Percentiles rank a stretch among this genome's conserved stretches.
Evolutionary conservation across 2,329 filamentous ascomycete species (phyloP).

Genomic region (Calonectria leucothoes): DNA sequence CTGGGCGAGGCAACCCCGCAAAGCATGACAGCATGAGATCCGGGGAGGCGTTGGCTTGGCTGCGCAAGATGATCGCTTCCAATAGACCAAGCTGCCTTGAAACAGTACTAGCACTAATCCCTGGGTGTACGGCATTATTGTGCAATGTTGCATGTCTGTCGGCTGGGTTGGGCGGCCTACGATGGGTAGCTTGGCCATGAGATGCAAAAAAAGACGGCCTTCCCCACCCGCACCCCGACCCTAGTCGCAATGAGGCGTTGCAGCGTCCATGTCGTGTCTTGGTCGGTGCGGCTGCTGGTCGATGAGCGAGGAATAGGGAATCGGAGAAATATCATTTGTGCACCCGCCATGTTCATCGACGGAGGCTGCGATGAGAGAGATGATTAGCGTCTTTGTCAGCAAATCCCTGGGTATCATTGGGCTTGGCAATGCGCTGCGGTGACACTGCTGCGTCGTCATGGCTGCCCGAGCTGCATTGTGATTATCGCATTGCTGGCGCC

Average conservation of each 20-base stretch:
- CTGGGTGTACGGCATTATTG: conserved; percentile 13
- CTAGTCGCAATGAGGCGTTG: conserved; percentile 15
- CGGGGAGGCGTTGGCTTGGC: conserved; percentile 15
- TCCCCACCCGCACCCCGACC: conserved; percentile 9
- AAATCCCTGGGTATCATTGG: conserved; percentile 6
- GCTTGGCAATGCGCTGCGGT: conserved; percentile 1
- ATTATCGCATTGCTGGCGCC: not conserved
- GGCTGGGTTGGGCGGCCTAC: not conserved
- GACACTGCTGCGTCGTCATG: not conserved
- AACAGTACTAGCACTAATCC: conserved; percentile 6
- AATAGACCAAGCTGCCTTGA: conserved; percentile 6
- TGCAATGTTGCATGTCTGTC: conserved; percentile 1
- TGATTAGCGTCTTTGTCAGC: conserved; percentile 14
- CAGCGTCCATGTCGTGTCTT: conserved; percentile 19
- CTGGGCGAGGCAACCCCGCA: conserved; percentile 19
- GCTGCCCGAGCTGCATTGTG: not conserved
- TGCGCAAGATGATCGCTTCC: conserved; percentile 11
- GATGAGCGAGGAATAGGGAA: conserved; percentile 4
- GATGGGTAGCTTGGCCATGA: conserved; percentile 1
- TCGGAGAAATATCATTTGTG: conserved; percentile 15
- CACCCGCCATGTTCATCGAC: not conserved
- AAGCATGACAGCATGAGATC: conserved; percentile 11
- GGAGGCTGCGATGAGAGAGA: not conserved
- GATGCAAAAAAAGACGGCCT: not conserved
- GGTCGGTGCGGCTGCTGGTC: conserved; percentile 20